Evolutionary conservation across 306 rosid species (phyloP), one percentile per base, ranked within the genome.

Genomic region (Cajanus cajan): DNA sequence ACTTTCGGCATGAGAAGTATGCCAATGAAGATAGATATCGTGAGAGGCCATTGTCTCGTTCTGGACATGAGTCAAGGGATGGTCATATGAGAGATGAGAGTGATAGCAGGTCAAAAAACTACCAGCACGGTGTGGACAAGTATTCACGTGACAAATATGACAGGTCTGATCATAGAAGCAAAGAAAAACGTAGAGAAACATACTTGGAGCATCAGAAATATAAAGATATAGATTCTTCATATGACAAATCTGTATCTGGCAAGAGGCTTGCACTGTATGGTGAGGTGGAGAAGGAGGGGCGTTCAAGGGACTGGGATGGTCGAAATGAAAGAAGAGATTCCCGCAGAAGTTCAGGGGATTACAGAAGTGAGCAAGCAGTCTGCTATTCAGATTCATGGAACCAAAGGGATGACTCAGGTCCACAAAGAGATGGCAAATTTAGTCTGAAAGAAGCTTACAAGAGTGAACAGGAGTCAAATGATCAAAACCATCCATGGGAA

Each of bases 61-160:
- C 84, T 79, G 81, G 69, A 68, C 85, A 85, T 63, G 97, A 89
- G 58, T 74, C 92, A n/a, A 92, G 88, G 79, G 91, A 86, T 61
- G 90, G 89, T 73, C 74, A 76, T 85, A 25, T 13, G 34, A 85
- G 89, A 80, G 85, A 85, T 71, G 92, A 89, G 37, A 82, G 82
- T 57, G 87, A 86, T 68, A 71, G 28, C 68, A 88, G 86, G 82
- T 77, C 94, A 63, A 89, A 87, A 84, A 91, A 90, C 61, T 84
- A 83, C 18, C 66, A 33, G 2, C 89, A 84, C 37, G 40, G 85
- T 37, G 50, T 19, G 41, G 93, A 90, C 40, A 92, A 84, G 80
- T 77, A 81, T 82, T 85, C 90, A 18, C 91, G 73, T 61, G 97
- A 88, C 83, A 89, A 82, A 81, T 85, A 88, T 88, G 95, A 87